These are phyloP conservation scores for Aspergillus neotritici DNA, from an alignment of 2,329 filamentous ascomycete species.

Conservation along the genomic window DNA sequence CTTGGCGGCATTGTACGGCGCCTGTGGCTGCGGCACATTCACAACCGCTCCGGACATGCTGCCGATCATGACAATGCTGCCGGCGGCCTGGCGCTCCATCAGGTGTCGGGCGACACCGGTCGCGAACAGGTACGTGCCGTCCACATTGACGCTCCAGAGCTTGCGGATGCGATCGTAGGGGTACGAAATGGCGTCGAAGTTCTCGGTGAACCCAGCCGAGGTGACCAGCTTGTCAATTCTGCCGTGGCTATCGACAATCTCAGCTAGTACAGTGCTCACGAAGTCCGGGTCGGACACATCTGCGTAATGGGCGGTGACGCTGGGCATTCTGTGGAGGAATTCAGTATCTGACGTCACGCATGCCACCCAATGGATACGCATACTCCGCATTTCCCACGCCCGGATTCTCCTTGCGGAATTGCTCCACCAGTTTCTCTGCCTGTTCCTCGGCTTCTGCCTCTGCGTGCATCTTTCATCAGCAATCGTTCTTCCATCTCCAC, in stretches of 20 bases:
- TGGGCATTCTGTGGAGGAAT: slow-evolving; percentile 55
- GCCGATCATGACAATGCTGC: slow-evolving; percentile 90
- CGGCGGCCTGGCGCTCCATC: slow-evolving; percentile 70
- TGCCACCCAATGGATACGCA: no score
- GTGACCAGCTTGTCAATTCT: slow-evolving; percentile 90
- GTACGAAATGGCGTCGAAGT: slow-evolving; percentile 87
- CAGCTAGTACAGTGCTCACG: slow-evolving; percentile 66
- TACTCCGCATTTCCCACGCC: slow-evolving; percentile 50
- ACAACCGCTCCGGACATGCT: slow-evolving; percentile 93
- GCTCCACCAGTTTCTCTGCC: slow-evolving; percentile 65
- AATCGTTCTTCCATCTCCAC: neutral
- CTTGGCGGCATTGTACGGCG: slow-evolving; percentile 88
- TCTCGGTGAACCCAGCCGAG: slow-evolving; percentile 94
- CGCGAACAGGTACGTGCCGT: slow-evolving; percentile 85
- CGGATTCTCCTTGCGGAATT: slow-evolving; percentile 75
- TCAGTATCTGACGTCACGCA: slow-evolving; percentile 39
- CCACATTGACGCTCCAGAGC: slow-evolving; percentile 90
- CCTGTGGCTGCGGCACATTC: slow-evolving; percentile 91
- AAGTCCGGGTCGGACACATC: slow-evolving; percentile 78
- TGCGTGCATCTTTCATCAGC: slow-evolving; percentile 31
- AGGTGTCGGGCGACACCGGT: slow-evolving; percentile 79
- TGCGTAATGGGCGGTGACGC: slow-evolving; percentile 82
- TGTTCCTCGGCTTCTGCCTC: slow-evolving; percentile 79
- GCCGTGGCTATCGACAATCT: slow-evolving; percentile 65
- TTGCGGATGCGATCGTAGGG: slow-evolving; percentile 87